Conservation (phyloP, 2,329 filamentous ascomycete genomes). For the Drechslerella coelobrocha region DNA sequence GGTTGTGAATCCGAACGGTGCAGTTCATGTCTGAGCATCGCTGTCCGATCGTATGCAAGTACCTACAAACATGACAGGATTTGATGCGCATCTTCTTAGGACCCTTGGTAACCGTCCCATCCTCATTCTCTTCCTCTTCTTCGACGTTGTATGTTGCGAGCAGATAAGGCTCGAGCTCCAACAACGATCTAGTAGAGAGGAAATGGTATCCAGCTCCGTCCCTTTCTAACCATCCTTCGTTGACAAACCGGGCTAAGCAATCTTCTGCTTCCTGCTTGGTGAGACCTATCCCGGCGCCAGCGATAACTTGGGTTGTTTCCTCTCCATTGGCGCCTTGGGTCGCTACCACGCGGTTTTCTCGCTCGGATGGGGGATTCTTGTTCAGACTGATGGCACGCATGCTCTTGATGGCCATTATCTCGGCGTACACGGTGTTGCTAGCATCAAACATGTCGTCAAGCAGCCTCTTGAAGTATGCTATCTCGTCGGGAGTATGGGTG, state of each 20-base stretch:
- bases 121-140: slow-evolving; percentile 62
- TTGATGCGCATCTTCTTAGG: slow-evolving; percentile 70
- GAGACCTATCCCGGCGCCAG: slow-evolving; percentile 63
- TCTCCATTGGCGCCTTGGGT: slow-evolving; percentile 55
- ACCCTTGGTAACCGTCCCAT: slow-evolving; percentile 60
- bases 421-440: slow-evolving; percentile 78
- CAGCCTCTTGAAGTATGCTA: slow-evolving; percentile 84
- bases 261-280: slow-evolving; percentile 79
- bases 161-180: slow-evolving; percentile 85
- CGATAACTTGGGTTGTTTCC: slow-evolving; percentile 57
- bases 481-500: slow-evolving; percentile 78
- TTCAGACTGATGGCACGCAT: slow-evolving; percentile 78
- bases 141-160: slow-evolving; percentile 87
- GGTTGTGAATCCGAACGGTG: slow-evolving; percentile 74
- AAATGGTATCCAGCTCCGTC: slow-evolving; percentile 72
- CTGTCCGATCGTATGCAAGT: slow-evolving; percentile 83
- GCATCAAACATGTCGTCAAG: slow-evolving; percentile 92
- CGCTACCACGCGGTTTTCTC: slow-evolving; percentile 40
- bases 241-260: slow-evolving; percentile 72
- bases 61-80: slow-evolving; percentile 84
- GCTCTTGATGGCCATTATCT: slow-evolving; percentile 80
- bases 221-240: slow-evolving; percentile 83
- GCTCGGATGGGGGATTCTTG: slow-evolving; percentile 60
- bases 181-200: slow-evolving; percentile 75
- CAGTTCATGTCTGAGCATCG: slow-evolving; percentile 75